Evolutionary conservation across 352 stramenopile species (phyloP).

Genomic region (Phytophthora pini): DNA sequence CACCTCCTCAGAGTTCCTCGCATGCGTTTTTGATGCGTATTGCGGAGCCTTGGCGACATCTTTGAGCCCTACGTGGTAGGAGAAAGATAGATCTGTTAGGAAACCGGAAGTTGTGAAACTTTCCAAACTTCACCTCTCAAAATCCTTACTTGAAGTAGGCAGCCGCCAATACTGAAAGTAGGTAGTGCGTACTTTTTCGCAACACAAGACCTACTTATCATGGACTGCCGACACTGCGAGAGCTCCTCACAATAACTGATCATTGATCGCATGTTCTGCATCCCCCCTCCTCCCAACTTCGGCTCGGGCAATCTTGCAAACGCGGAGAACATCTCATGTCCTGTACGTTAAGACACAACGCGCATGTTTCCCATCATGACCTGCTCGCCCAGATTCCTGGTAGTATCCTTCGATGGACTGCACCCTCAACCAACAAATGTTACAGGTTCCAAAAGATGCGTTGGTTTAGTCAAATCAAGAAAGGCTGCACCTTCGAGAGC

Average conservation of each 20-base stretch:
- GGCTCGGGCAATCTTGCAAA: conserved; percentile 70
- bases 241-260: conserved; percentile 64
- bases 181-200: too few species aligned
- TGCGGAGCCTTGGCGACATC: too few species aligned
- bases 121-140: too few species aligned
- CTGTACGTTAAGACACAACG: conserved; percentile 92
- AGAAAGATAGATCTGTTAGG: too few species aligned
- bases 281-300: conserved; percentile 59
- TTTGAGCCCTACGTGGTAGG: too few species aligned
- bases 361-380: conserved; percentile 91
- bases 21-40: too few species aligned
- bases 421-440: conserved; percentile 27
- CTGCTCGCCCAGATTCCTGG: conserved; percentile 96
- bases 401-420: conserved; percentile 97
- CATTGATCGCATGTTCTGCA: conserved; percentile 68
- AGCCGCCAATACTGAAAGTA: too few species aligned
- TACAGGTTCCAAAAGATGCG: neutral
- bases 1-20: too few species aligned
- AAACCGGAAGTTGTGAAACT: too few species aligned
- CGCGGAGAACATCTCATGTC: conserved; percentile 74
- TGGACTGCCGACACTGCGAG: conserved; percentile 44
- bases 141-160: too few species aligned
- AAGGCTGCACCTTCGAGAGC: conserved; percentile 60
- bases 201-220: too few species aligned
- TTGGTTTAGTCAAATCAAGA: neutral